These are phyloP conservation scores for Teratosphaeria epicoccoides DNA, from an alignment of 2,329 filamentous ascomycete genomes.

Conservation along the genomic window DNA sequence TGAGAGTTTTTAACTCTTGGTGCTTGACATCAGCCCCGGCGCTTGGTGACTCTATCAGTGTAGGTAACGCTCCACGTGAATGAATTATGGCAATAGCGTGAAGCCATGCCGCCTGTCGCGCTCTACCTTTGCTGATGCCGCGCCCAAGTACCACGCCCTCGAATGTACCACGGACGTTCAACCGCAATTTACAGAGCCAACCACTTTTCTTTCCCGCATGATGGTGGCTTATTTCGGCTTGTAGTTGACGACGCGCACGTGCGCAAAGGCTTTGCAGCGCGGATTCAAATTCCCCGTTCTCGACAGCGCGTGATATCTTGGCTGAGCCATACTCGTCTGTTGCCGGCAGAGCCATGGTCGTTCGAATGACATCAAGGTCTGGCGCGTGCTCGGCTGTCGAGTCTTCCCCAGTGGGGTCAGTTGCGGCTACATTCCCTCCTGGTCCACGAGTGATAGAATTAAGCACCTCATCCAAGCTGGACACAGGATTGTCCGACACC, in stretches of 20 bases:
- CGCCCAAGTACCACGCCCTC: conserved; percentile 1
- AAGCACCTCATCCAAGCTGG: not conserved
- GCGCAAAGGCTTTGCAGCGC: not conserved
- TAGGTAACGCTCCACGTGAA: conserved; percentile 3
- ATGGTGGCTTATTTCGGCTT: not conserved
- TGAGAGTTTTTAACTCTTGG: conserved; percentile 1
- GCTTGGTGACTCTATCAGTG: not conserved
- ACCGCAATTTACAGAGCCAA: not conserved
- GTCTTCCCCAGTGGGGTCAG: not conserved
- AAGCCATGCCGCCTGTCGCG: conserved; percentile 10
- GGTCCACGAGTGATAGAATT: not conserved
- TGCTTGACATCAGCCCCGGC: not conserved
- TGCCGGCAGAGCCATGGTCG: conserved; percentile 1
- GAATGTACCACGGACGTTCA: not conserved
- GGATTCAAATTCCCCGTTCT: not conserved
- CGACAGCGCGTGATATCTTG: not conserved
- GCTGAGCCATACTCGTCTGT: not conserved
- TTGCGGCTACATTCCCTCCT: not conserved
- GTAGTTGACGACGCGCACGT: not conserved
- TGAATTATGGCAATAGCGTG: conserved; percentile 10
- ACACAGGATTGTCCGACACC: not conserved
- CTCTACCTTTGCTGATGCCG: conserved; percentile 5
- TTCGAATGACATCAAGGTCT: not conserved
- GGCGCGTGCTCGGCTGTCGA: not conserved
- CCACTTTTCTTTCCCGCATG: not conserved